Conservation (phyloP, 75 land plant species). For the Picea glauca region DNA sequence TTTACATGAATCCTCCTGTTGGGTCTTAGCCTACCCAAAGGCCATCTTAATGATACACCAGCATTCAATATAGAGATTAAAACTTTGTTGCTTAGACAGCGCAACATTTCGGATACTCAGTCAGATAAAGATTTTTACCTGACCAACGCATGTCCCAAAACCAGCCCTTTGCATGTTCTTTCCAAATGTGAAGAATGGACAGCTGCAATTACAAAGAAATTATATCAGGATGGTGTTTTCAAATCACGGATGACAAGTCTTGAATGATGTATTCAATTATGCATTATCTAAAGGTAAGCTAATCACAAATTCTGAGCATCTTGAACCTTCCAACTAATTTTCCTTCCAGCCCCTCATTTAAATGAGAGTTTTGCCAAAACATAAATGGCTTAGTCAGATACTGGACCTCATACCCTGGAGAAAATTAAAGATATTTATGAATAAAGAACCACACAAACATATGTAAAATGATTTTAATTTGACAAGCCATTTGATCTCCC, state of each 20-base stretch:
- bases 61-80: neutral
- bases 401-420: neutral
- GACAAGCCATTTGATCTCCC: neutral
- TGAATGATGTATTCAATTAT: neutral
- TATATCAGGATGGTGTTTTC: neutral
- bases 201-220: slow-evolving; percentile 42
- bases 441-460: neutral
- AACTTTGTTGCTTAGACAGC: neutral
- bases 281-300: too few relatives aligned
- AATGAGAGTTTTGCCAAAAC: neutral
- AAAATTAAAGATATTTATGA: neutral
- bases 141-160: slow-evolving; percentile 68
- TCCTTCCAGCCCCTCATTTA: neutral
- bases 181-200: slow-evolving; percentile 81
- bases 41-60: neutral
- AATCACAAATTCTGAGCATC: too few relatives aligned
- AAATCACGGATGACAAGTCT: neutral
- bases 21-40: neutral
- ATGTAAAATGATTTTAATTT: neutral
- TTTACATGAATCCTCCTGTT: too few relatives aligned
- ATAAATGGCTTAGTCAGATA: too few relatives aligned
- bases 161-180: slow-evolving; percentile 84
- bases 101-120: neutral
- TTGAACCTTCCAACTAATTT: too few relatives aligned
- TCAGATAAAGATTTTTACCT: slow-evolving; percentile 28